Percentiles rank a stretch among this genome's conserved stretches.
Conservation (phyloP, 805 yeast species). For the Myxozyma kluyveri region DNA sequence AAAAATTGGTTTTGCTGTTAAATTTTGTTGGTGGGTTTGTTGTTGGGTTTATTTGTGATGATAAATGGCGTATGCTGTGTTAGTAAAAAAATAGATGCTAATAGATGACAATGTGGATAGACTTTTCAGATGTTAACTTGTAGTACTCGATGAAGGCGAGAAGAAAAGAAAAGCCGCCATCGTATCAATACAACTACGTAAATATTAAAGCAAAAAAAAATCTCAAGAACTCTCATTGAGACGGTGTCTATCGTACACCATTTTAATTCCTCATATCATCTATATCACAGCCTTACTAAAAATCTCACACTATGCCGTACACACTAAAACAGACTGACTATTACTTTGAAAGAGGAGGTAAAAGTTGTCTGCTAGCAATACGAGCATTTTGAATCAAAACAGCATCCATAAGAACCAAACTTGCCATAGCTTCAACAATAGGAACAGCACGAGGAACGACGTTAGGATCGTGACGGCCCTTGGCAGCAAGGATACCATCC, state of each 20-base stretch:
- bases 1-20: neutral
- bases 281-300: neutral
- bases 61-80: neutral
- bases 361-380: conserved; percentile 47
- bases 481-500: conserved; percentile 84
- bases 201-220: too few species aligned
- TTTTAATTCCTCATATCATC: neutral
- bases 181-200: too few species aligned
- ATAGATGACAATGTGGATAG: neutral
- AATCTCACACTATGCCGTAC: too few species aligned
- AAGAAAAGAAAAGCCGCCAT: neutral
- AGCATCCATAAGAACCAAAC: conserved; percentile 87
- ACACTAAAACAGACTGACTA: neutral
- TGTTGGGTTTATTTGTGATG: neutral
- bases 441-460: conserved; percentile 99
- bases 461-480: conserved; percentile 98
- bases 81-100: too few species aligned
- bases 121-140: neutral
- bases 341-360: conserved; percentile 2
- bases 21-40: too few species aligned
- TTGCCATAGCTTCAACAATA: conserved; percentile 97
- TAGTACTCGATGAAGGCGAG: neutral
- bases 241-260: neutral
- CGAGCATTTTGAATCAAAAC: conserved; percentile 82
- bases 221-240: too few species aligned